These are phyloP conservation scores for Oenanthe javanica DNA, from an alignment of 140 eudicot species.

Conservation along the genomic window DNA sequence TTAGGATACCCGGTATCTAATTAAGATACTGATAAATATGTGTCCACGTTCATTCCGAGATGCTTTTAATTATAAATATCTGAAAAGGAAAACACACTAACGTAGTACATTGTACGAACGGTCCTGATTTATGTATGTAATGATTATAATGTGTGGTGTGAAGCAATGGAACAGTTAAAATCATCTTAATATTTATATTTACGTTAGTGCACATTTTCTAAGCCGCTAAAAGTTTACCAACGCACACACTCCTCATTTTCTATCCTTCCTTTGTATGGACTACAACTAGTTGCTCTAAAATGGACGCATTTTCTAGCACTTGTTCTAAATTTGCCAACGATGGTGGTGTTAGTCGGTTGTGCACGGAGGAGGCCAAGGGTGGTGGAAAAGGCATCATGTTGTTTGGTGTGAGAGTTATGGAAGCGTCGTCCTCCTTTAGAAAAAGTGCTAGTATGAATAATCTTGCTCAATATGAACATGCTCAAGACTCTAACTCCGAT, in stretches of 20 bases:
- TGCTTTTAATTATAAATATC: not conserved
- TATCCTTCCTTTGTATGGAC: not conserved
- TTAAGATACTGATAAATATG: not conserved
- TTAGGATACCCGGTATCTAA: not conserved
- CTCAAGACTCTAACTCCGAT: conserved; percentile 20
- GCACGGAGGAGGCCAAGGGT: conserved; percentile 2
- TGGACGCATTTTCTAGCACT: not conserved
- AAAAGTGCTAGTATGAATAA: conserved; percentile 41
- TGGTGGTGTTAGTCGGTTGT: not conserved
- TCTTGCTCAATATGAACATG: conserved; percentile 32
- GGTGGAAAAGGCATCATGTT: conserved; percentile 22
- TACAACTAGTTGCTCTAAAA: not conserved
- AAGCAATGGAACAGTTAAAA: not conserved
- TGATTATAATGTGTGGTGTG: not conserved
- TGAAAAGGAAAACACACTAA: not conserved
- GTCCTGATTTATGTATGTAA: not conserved
- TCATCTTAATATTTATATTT: not conserved
- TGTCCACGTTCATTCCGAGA: conserved; percentile 3
- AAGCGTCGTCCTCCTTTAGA: conserved; percentile 22
- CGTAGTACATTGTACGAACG: not conserved
- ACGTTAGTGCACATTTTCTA: not conserved
- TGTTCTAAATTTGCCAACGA: not conserved
- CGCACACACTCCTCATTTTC: not conserved
- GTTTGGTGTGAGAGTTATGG: conserved; percentile 35
- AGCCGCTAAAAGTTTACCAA: not conserved